phyloP scores from a whole-genome alignment of 371 early-diverging fungal genomes.

The Ecytonucleospora hepatopenaei region DNA sequence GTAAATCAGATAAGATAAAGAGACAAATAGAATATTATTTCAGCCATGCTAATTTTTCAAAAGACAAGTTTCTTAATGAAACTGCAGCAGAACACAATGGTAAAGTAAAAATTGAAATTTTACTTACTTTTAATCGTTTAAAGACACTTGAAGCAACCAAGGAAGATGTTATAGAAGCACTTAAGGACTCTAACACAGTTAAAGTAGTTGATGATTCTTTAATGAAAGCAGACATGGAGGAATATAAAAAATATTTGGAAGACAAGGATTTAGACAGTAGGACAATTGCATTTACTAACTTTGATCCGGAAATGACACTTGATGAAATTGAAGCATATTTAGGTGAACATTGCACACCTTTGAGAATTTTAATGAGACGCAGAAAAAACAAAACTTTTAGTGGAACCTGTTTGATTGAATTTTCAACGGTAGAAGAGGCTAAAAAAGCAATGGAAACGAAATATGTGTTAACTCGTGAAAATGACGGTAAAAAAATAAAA shows the following conservation, averaged over 20 bases:
- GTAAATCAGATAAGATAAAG: constrained; percentile 35
- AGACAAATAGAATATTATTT: constrained; percentile 57
- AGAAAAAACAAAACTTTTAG: constrained; percentile 45
- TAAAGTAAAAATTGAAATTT: constrained; percentile 30
- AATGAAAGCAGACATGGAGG: constrained; percentile 44
- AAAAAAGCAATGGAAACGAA: constrained; percentile 18
- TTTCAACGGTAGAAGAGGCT: constrained; percentile 38
- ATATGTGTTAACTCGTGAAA: constrained; percentile 20
- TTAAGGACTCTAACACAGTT: constrained; percentile 36
- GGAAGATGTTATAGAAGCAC: constrained; percentile 36
- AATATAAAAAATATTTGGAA: constrained; percentile 37
- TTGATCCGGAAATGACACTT: constrained; percentile 32
- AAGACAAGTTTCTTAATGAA: constrained; percentile 51
- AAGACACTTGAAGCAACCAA: constrained; percentile 24
- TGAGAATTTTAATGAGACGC: constrained; percentile 44
- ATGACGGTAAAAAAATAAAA: constrained; percentile 19
- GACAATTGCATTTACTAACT: constrained; percentile 33
- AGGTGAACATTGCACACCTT: constrained; percentile 11
- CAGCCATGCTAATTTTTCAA: constrained; percentile 54
- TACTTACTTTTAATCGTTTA: constrained; percentile 51
- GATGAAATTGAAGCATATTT: constrained; percentile 48
- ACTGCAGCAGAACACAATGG: constrained; percentile 39
- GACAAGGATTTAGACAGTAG: constrained; percentile 19
- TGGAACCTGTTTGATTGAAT: constrained; percentile 52
- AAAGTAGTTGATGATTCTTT: constrained; percentile 16